These are phyloP conservation scores for Paradendryphiella salina DNA, from an alignment of 2,329 filamentous ascomycete species.

Conservation along the genomic window DNA sequence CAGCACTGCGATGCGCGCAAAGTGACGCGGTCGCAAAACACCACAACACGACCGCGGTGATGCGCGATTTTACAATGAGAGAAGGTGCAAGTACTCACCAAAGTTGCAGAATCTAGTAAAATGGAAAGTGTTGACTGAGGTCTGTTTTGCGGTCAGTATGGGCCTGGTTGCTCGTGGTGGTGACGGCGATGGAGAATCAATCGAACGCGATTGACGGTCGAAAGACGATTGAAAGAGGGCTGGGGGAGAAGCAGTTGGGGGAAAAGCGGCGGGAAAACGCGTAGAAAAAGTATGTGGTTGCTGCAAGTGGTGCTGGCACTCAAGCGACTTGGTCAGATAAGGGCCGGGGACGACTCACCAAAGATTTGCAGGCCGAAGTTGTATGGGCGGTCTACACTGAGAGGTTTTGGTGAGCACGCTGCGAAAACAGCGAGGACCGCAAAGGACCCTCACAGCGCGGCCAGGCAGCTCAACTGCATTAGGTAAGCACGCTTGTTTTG, in stretches of 20 bases:
- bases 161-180: conserved; percentile 13
- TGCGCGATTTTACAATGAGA: conserved; percentile 32
- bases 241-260: conserved; percentile 28
- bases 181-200: conserved; percentile 38
- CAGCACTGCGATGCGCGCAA: conserved; percentile 28
- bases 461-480: conserved; percentile 1
- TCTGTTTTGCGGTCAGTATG: conserved; percentile 42
- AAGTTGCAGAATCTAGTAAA: conserved; percentile 22
- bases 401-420: conserved; percentile 8
- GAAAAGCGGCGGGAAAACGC: conserved; percentile 40
- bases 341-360: conserved; percentile 45
- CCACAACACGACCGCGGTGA: conserved; percentile 30
- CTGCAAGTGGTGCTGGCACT: conserved; percentile 28
- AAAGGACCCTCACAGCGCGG: conserved; percentile 6
- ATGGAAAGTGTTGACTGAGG: conserved; percentile 27
- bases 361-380: conserved; percentile 34
- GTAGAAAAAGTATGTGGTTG: conserved; percentile 37
- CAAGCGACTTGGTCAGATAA: conserved; percentile 17
- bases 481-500: conserved; percentile 21
- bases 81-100: conserved; percentile 37
- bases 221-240: conserved; percentile 37
- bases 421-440: conserved; percentile 11
- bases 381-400: conserved; percentile 21
- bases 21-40: conserved; percentile 41
- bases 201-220: conserved; percentile 34